phyloP scores from a whole-genome alignment of 208 protist species.

The Leptomonas seymouri region DNA sequence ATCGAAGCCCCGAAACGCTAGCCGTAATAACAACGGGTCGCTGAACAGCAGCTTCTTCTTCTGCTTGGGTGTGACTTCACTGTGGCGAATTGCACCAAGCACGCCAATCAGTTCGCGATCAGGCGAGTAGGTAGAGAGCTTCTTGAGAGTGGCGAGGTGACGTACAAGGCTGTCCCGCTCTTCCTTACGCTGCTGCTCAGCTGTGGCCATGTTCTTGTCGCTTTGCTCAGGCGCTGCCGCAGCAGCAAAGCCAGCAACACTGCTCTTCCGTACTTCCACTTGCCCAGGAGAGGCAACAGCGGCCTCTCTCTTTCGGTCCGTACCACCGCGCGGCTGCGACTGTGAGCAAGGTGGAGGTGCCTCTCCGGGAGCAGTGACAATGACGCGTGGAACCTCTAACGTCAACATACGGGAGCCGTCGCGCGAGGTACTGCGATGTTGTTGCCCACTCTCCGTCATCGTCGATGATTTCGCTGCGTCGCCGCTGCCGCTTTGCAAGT shows the following conservation, averaged over 20 bases:
- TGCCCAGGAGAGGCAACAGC: background rate
- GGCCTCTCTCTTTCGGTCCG: constrained; percentile 3
- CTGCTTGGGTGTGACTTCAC: constrained; percentile 60
- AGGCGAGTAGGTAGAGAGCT: constrained; percentile 43
- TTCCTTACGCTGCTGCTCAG: constrained; percentile 1
- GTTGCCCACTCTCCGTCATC: background rate
- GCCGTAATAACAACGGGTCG: constrained; percentile 32
- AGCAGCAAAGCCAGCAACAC: too few relatives aligned
- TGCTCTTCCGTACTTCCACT: too few relatives aligned
- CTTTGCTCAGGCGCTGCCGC: too few relatives aligned
- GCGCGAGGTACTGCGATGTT: background rate
- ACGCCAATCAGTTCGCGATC: constrained; percentile 57
- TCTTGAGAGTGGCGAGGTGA: constrained; percentile 41
- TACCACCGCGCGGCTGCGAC: background rate
- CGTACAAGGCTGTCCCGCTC: constrained; percentile 26
- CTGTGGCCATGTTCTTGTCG: background rate
- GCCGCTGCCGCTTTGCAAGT: background rate
- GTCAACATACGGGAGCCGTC: too few relatives aligned
- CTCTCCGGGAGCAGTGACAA: constrained; percentile 16
- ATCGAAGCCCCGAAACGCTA: constrained; percentile 29
- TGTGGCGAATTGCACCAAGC: constrained; percentile 54
- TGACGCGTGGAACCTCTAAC: background rate
- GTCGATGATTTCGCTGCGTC: background rate
- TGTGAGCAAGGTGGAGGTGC: background rate
- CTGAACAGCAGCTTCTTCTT: constrained; percentile 60